Percentiles rank a stretch among this genome's conserved stretches.
These are phyloP conservation scores for Sporothrix pallida DNA, from an alignment of 2,329 filamentous ascomycete genomes.

Conservation along the genomic window DNA sequence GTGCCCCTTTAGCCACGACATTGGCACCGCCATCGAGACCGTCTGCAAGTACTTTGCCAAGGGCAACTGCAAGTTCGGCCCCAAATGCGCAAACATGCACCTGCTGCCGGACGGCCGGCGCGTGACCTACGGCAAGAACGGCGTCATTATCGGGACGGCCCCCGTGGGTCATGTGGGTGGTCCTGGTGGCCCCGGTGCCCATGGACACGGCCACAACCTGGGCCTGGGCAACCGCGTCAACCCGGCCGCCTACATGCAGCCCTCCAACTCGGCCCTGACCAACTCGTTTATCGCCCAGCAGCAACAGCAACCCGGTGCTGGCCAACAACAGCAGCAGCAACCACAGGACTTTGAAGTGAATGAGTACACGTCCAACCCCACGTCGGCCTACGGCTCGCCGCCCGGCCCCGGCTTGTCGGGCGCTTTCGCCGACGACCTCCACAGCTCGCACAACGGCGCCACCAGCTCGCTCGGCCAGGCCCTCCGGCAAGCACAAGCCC, in stretches of 20 bases:
- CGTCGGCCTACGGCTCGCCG: constrained; percentile 79
- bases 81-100: constrained; percentile 96
- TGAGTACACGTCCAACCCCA: constrained; percentile 61
- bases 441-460: constrained; percentile 9
- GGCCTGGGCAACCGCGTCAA: constrained; percentile 72
- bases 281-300: constrained; percentile 71
- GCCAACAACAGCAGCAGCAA: constrained; percentile 37
- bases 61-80: constrained; percentile 98
- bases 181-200: not conserved
- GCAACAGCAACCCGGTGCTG: constrained; percentile 40
- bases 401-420: constrained; percentile 55
- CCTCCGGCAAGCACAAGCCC: constrained; percentile 46
- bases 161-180: not conserved
- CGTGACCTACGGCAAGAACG: constrained; percentile 78
- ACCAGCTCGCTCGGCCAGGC: constrained; percentile 56
- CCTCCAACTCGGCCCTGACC: constrained; percentile 72
- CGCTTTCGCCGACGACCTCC: constrained; percentile 12
- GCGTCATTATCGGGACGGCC: constrained; percentile 63
- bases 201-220: constrained; percentile 42
- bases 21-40: constrained; percentile 81
- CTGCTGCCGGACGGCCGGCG: constrained; percentile 91
- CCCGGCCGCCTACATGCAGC: constrained; percentile 67
- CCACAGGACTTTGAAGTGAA: constrained; percentile 58
- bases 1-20: constrained; percentile 95
- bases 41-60: constrained; percentile 99